Evolutionary conservation across 2,329 filamentous ascomycete species (phyloP).

Genomic region (Rhytidhysteron rufulum): DNA sequence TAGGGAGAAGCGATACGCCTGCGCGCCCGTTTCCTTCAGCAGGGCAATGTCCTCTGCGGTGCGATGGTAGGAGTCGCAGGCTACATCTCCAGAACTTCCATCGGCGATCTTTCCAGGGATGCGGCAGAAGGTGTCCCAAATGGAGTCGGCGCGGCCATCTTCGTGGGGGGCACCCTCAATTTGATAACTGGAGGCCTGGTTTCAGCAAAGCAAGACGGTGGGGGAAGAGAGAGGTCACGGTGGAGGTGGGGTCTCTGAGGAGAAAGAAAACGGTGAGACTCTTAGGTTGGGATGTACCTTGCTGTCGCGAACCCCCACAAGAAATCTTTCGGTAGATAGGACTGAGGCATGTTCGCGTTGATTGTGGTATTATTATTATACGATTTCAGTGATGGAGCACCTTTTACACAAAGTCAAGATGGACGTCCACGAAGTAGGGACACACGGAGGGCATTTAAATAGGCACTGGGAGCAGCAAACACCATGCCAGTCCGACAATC

Average conservation of each 20-base stretch:
- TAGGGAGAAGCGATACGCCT: constrained; percentile 78
- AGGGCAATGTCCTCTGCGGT: constrained; percentile 73
- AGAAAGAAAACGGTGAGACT: constrained; percentile 10
- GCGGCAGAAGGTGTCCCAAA: constrained; percentile 87
- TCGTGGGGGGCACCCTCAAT: constrained; percentile 73
- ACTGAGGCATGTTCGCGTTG: constrained; percentile 27
- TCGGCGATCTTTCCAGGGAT: constrained; percentile 80
- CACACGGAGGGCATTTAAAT: no score
- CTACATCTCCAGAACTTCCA: constrained; percentile 68
- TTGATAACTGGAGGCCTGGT: constrained; percentile 64
- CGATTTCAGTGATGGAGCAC: no score
- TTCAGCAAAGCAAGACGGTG: constrained; percentile 16
- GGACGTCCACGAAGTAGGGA: no score
- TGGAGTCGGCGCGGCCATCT: constrained; percentile 76
- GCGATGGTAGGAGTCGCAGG: constrained; percentile 84
- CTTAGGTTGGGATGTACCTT: constrained; percentile 29
- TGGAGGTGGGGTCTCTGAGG: constrained; percentile 17
- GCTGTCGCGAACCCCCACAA: constrained; percentile 41
- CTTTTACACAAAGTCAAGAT: no score
- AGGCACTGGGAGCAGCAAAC: no score
- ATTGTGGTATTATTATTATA: no score
- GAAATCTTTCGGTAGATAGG: constrained; percentile 36
- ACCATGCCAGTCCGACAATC: constrained; percentile 37
- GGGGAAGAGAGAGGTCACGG: constrained; percentile 15
- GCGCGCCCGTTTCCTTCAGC: constrained; percentile 68